Base-by-base conservation (phyloP, 495 filamentous ascomycete genomes). In the Friedmanniomyces endolithicus region DNA sequence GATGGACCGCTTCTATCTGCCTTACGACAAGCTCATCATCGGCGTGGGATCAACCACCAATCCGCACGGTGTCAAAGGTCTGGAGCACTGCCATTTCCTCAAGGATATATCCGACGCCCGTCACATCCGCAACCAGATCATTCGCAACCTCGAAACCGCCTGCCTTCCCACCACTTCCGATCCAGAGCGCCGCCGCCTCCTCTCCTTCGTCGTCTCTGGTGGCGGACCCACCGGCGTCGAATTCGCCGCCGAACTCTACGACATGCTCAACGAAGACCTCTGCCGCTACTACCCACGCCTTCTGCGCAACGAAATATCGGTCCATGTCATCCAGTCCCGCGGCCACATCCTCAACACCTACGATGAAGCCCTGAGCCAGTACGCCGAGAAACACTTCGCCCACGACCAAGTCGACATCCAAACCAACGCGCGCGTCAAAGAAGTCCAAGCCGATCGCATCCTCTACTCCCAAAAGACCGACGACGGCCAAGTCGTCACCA, bases 261-360 rank as follows among this genome's bases (percentile, higher is more conserved):
- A 99, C 70, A 77, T 99, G 66, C 75, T 99, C 29, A 99, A 99
- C 63, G 94, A 99, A 67, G 94, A 99, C 66, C 68, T 99, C 22
- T 79, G 82, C 40, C 72, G 77, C 45, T 78, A 82, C 55, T 99
- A 94, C 69, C 94, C 94, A 4, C 80, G 81, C 56, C 83, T 99
- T 48, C 73, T 99, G 24, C 79, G 94, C 41, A 96, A 96, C 63
- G 90, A 99, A 67, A 90, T 97, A 40, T 97, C 94, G 3, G 90
- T 99, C 0, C 94, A 99, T 66, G 75, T 99, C 37, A 94, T 99
- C 53, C 94, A 99, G 63, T 90, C 85, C 63, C 78, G 94, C 41
- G 81, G 79, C 34, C 90, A 99, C 63, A 99, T 99, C 55, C 73
- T 99, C 20, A 99, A 99, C 70, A 99, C 94, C 4, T 99, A 99